phyloP scores from a whole-genome alignment of 371 early-diverging fungal species.

The Actinomucor elegans region DNA sequence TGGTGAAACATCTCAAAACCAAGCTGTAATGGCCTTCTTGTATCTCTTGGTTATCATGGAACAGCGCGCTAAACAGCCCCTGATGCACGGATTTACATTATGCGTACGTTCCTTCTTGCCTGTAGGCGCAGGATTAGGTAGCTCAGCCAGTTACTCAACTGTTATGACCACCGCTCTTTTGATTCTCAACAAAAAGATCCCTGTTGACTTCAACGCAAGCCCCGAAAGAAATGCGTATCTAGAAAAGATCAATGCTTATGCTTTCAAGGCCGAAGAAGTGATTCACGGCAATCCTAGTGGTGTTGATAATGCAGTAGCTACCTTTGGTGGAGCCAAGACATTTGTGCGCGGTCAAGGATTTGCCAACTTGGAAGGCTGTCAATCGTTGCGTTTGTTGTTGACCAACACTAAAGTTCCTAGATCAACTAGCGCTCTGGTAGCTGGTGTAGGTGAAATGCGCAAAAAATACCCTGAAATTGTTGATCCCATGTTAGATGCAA shows the following conservation, averaged over 20 bases:
- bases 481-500: conserved; percentile 74
- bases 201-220: conserved; percentile 18
- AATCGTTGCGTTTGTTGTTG: conserved; percentile 71
- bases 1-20: conserved; percentile 21
- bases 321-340: conserved; percentile 73
- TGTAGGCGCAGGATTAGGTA: conserved; percentile 95
- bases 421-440: conserved; percentile 85
- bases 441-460: conserved; percentile 67
- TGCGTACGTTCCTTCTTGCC: conserved; percentile 79
- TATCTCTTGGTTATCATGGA: conserved; percentile 36
- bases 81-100: conserved; percentile 53
- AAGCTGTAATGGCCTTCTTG: conserved; percentile 46
- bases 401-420: conserved; percentile 89
- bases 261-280: conserved; percentile 89
- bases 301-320: conserved; percentile 89
- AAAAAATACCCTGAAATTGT: conserved; percentile 69
- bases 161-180: conserved; percentile 78
- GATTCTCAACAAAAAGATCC: conserved; percentile 42
- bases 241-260: conserved; percentile 78
- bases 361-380: conserved; percentile 53
- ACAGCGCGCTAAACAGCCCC: conserved; percentile 11
- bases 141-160: conserved; percentile 91
- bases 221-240: conserved; percentile 19
- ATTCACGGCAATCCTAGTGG: conserved; percentile 97
- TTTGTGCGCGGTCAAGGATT: conserved; percentile 58